Conservation (phyloP, 148 eudicot genomes). For the Silene conica region DNA sequence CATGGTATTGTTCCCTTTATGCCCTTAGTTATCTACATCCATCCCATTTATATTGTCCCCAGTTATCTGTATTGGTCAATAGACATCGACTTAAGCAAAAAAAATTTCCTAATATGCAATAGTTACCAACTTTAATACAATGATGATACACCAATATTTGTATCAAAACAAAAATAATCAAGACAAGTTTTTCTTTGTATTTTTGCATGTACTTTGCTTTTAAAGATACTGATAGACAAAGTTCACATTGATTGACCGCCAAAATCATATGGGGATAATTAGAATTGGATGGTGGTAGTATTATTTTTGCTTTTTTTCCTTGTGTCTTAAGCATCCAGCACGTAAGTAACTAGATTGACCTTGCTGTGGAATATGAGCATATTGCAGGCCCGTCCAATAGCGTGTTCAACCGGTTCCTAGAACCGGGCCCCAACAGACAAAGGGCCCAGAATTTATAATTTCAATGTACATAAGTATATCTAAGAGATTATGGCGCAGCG, state of each 20-base stretch:
- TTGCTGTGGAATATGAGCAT: no score
- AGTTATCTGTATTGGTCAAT: neutral
- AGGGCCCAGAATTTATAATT: no score
- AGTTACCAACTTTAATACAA: no score
- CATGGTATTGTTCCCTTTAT: conserved; percentile 51
- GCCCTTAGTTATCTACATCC: neutral
- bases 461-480: no score
- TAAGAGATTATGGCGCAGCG: no score
- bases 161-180: neutral
- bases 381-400: no score
- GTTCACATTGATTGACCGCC: neutral
- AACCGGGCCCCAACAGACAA: no score
- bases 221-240: neutral
- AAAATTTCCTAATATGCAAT: neutral
- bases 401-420: no score
- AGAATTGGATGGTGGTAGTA: neutral
- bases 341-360: no score
- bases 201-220: neutral
- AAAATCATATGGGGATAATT: neutral
- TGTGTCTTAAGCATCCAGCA: no score
- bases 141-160: neutral
- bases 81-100: neutral
- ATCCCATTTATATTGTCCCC: neutral
- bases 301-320: no score
- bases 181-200: neutral